Conservation (phyloP, 371 early-diverging fungal species). For the Zancudomyces culisetae region DNA sequence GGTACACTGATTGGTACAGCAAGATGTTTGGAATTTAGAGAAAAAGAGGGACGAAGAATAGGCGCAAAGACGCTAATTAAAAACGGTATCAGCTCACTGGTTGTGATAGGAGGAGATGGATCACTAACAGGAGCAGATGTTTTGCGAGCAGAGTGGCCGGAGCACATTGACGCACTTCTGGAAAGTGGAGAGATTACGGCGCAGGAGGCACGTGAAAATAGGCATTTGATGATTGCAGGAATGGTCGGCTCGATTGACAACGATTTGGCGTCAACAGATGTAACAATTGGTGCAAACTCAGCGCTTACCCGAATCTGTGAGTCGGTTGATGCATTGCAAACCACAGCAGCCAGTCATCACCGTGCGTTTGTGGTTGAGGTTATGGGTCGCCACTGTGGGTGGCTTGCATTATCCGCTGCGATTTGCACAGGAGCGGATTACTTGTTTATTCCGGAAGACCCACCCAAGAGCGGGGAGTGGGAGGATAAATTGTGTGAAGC, state of each 20-base stretch:
- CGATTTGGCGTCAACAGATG: conserved; percentile 93
- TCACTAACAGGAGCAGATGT: conserved; percentile 91
- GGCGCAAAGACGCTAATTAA: conserved; percentile 76
- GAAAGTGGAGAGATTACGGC: conserved; percentile 28
- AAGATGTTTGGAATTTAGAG: conserved; percentile 72
- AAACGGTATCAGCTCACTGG: conserved; percentile 83
- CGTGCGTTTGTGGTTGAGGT: conserved; percentile 98
- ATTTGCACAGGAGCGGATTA: conserved; percentile 93
- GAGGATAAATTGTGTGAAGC: conserved; percentile 56
- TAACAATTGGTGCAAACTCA: conserved; percentile 93
- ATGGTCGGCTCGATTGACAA: conserved; percentile 94
- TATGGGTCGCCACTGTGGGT: conserved; percentile 99
- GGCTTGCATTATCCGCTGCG: conserved; percentile 96
- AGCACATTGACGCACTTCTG: conserved; percentile 57
- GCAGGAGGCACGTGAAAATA: conserved; percentile 35
- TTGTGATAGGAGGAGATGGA: conserved; percentile 98
- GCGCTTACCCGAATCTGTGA: conserved; percentile 96
- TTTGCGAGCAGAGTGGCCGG: conserved; percentile 84
- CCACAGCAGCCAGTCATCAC: conserved; percentile 91
- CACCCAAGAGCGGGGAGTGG: conserved; percentile 75
- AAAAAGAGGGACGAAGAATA: conserved; percentile 67
- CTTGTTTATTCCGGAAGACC: conserved; percentile 94
- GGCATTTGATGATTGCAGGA: conserved; percentile 78
- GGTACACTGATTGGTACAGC: conserved; percentile 98
- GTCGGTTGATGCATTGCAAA: conserved; percentile 79